Conservation (phyloP, 345 rosid genomes). For the Pistacia vera region DNA sequence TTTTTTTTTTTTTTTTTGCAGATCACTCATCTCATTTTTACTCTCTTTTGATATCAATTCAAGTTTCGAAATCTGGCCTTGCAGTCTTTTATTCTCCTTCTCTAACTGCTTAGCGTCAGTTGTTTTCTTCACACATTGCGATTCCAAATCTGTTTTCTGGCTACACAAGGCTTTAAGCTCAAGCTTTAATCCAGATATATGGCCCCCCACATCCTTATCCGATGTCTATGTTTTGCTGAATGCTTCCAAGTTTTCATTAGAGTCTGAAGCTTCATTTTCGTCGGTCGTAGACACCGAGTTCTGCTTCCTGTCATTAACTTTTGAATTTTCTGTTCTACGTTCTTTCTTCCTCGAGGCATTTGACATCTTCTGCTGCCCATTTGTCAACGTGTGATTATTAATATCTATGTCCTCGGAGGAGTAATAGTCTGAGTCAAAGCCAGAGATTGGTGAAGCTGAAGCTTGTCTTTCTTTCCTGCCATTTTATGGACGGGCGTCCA, state of each 20-base stretch:
- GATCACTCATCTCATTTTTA: too few species aligned
- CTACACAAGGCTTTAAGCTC: conserved; percentile 42
- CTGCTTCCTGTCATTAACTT: too few species aligned
- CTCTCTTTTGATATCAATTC: too few species aligned
- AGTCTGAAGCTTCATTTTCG: conserved; percentile 37
- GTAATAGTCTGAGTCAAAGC: conserved; percentile 58
- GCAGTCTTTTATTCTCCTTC: conserved; percentile 35
- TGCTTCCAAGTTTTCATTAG: conserved; percentile 6
- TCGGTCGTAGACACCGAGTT: neutral
- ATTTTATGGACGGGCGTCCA: neutral
- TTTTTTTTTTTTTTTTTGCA: too few species aligned
- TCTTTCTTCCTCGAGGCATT: too few species aligned
- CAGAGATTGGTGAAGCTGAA: conserved; percentile 19
- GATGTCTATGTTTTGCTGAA: conserved; percentile 35
- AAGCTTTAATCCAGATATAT: conserved; percentile 36
- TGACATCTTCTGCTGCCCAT: conserved; percentile 23
- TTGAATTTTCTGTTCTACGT: too few species aligned
- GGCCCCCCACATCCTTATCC: conserved; percentile 50
- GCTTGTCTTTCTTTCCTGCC: conserved; percentile 21
- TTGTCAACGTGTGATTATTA: neutral
- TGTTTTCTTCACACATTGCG: conserved; percentile 35
- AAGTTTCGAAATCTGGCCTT: neutral
- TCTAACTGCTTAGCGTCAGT: conserved; percentile 35
- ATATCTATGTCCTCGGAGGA: conserved; percentile 53
- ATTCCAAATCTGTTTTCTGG: conserved; percentile 36